These are phyloP conservation scores for Tulasnella sp. DNA, from an alignment of 768 basidiomycete genomes.

Conservation along the genomic window DNA sequence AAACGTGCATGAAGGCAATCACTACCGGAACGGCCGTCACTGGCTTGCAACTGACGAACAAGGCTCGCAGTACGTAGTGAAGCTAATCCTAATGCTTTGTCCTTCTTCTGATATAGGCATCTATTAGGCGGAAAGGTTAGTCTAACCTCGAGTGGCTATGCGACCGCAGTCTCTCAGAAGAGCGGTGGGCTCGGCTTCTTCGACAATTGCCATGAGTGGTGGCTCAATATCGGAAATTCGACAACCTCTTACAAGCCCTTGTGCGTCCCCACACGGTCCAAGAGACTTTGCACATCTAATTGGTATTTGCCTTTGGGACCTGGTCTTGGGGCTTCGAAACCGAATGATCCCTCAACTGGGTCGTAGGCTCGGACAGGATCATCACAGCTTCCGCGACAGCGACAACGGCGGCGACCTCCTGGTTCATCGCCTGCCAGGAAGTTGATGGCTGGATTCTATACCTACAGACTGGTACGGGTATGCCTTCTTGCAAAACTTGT, in stretches of 20 bases:
- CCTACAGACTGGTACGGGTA: neutral
- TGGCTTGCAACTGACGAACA: neutral
- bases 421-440: constrained; percentile 1
- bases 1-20: too few species aligned
- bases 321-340: neutral
- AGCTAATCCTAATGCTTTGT: neutral
- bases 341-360: neutral
- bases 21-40: neutral
- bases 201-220: constrained; percentile 1
- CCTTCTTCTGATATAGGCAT: neutral
- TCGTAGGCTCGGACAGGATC: neutral
- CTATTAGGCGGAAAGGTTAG: neutral
- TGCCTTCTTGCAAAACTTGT: neutral
- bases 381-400: neutral
- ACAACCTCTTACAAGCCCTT: neutral
- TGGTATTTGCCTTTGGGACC: neutral
- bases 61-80: neutral
- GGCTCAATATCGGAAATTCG: neutral
- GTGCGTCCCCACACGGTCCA: neutral
- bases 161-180: neutral
- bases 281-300: neutral
- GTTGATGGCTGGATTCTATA: neutral
- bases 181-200: neutral
- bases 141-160: neutral
- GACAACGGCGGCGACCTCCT: neutral